A percentile compares a stretch with the other conserved stretches of the same genome.
Evolutionary conservation across 2,329 filamentous ascomycete species (phyloP).

Genomic region (Aspergillus versicolor): DNA sequence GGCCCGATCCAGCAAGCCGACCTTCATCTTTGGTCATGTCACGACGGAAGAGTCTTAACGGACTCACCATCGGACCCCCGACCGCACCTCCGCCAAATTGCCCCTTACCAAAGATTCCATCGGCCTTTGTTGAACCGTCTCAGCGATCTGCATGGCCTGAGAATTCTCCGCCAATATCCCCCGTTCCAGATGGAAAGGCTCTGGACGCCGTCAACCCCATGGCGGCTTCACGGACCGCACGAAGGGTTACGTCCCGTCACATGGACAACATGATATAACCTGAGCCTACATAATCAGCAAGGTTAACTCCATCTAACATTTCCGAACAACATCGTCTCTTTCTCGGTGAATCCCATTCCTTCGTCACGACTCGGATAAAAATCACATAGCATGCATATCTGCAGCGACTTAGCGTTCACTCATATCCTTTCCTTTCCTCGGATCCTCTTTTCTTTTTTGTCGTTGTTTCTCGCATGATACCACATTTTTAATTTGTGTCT

Average conservation of each 20-base stretch:
- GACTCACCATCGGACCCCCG: constrained; percentile 30
- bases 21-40: constrained; percentile 17
- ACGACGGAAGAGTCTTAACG: constrained; percentile 36
- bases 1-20: constrained; percentile 3
- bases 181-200: constrained; percentile 9
- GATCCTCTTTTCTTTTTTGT: background rate
- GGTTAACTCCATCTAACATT: background rate
- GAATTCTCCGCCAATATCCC: constrained; percentile 9
- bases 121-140: constrained; percentile 12
- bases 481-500: background rate
- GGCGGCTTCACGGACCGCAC: constrained; percentile 3
- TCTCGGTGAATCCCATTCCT: constrained; percentile 4
- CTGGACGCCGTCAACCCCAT: background rate
- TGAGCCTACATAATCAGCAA: background rate
- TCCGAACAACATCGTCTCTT: background rate
- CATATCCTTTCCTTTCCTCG: background rate
- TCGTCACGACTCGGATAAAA: constrained; percentile 17
- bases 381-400: constrained; percentile 13
- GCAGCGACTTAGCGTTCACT: constrained; percentile 16
- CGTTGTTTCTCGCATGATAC: constrained; percentile 6
- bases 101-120: constrained; percentile 34
- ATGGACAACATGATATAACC: background rate
- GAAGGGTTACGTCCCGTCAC: constrained; percentile 2
- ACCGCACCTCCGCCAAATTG: constrained; percentile 33
- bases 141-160: constrained; percentile 5